Percentiles rank a stretch among this genome's conserved stretches.
phyloP scores from a whole-genome alignment of 352 stramenopile species.

The Pythium myriotylum region DNA sequence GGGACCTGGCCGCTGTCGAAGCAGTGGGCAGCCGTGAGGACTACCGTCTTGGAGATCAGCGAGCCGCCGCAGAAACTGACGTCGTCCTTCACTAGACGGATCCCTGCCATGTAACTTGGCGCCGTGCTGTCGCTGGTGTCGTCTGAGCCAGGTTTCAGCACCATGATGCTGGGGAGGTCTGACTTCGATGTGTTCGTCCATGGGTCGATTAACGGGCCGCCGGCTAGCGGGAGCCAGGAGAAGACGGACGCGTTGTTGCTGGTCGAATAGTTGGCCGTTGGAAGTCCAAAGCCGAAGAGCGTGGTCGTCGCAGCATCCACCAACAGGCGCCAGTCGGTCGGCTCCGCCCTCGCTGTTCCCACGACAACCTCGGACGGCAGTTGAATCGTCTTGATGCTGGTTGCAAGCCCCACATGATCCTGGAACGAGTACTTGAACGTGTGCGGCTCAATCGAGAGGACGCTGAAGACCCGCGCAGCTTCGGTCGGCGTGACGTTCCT shows the following conservation, averaged over 20 bases:
- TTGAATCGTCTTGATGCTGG: background rate
- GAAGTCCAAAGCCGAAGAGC: background rate
- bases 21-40: slow-evolving; percentile 24
- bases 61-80: slow-evolving; percentile 21
- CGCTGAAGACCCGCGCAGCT: background rate
- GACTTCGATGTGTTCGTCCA: background rate
- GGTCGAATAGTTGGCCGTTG: background rate
- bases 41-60: slow-evolving; percentile 13
- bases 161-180: background rate
- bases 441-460: background rate
- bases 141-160: background rate
- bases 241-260: background rate
- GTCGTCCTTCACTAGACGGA: slow-evolving; percentile 13
- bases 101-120: slow-evolving; percentile 3
- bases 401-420: background rate
- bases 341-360: background rate
- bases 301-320: background rate
- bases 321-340: background rate
- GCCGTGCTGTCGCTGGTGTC: background rate
- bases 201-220: background rate
- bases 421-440: background rate
- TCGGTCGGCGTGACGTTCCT: background rate
- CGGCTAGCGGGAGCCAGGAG: background rate
- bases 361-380: background rate
- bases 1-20: background rate